Conservation (phyloP, 108 stramenopile genomes). For the Phaeodactylum tricornutum region DNA sequence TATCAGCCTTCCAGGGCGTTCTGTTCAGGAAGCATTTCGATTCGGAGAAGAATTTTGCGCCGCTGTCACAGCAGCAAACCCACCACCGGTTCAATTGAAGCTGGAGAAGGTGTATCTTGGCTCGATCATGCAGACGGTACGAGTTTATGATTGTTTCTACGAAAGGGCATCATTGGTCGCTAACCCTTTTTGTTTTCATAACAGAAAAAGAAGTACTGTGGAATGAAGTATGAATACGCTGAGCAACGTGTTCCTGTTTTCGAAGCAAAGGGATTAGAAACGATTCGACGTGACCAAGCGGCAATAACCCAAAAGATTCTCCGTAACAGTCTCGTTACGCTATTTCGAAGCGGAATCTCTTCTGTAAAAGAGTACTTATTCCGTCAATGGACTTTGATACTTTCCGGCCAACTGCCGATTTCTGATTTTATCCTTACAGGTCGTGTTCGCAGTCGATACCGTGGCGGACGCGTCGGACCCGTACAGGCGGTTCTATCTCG, state of each 20-base stretch:
- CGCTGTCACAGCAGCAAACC: conserved; percentile 75
- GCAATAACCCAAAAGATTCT: conserved; percentile 74
- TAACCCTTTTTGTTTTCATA: too few species aligned
- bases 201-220: conserved; percentile 80
- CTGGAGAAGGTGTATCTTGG: conserved; percentile 94
- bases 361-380: conserved; percentile 53
- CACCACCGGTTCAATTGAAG: conserved; percentile 90
- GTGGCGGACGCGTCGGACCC: conserved; percentile 69
- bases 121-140: conserved; percentile 73
- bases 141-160: not conserved
- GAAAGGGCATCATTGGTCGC: too few species aligned
- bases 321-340: conserved; percentile 56
- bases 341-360: conserved; percentile 47
- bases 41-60: conserved; percentile 87
- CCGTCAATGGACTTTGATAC: conserved; percentile 70
- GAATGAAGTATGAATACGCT: conserved; percentile 79
- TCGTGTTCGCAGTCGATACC: conserved; percentile 65
- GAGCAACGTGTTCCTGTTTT: conserved; percentile 61
- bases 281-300: conserved; percentile 79
- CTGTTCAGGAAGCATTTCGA: conserved; percentile 79
- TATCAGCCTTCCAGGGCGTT: conserved; percentile 82
- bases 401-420: conserved; percentile 66
- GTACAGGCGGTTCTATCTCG: conserved; percentile 78
- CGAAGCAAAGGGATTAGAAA: conserved; percentile 87
- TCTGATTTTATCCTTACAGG: conserved; percentile 84